phyloP scores from a whole-genome alignment of 352 stramenopile genomes.

The Globisporangium nagaii region DNA sequence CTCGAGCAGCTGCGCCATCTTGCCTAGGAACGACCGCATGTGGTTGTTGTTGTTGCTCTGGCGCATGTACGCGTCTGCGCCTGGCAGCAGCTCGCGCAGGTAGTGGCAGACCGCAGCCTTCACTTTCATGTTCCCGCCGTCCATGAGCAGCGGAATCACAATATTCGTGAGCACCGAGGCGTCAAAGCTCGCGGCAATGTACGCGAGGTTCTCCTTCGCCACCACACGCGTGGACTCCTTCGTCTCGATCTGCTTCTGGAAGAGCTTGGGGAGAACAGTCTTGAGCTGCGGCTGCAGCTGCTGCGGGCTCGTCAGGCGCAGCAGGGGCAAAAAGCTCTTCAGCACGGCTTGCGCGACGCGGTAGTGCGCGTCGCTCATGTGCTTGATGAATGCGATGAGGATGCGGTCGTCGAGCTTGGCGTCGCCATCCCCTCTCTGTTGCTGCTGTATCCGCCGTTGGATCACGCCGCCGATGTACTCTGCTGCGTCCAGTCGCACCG shows the following conservation, averaged over 20 bases:
- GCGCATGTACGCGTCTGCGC: conserved; percentile 47
- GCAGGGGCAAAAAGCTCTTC: conserved; percentile 41
- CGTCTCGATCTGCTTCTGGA: conserved; percentile 71
- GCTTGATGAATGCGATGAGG: conserved; percentile 44
- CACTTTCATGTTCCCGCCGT: conserved; percentile 80
- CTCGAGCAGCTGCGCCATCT: conserved; percentile 64
- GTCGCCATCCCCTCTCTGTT: conserved; percentile 12
- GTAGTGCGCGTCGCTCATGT: conserved; percentile 70
- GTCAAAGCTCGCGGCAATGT: conserved; percentile 44
- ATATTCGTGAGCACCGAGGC: conserved; percentile 32
- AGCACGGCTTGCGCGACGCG: conserved; percentile 67
- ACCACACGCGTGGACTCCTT: conserved; percentile 54
- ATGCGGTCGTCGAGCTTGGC: conserved; percentile 57
- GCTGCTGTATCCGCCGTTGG: conserved; percentile 8
- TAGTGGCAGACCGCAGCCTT: conserved; percentile 67
- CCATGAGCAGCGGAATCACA: conserved; percentile 53
- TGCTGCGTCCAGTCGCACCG: conserved; percentile 53
- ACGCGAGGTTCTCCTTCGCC: conserved; percentile 62
- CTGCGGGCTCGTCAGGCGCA: conserved; percentile 33
- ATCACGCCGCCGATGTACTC: conserved; percentile 35
- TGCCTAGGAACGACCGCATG: conserved; percentile 66
- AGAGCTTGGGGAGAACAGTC: conserved; percentile 51
- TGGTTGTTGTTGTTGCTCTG: conserved; percentile 56
- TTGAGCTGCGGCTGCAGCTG: conserved; percentile 52
- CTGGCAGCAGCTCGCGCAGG: conserved; percentile 47